Percentiles rank a stretch among this genome's conserved stretches.
Conservation (phyloP, 1,139 yeast genomes). For the Pichia inconspicua region DNA sequence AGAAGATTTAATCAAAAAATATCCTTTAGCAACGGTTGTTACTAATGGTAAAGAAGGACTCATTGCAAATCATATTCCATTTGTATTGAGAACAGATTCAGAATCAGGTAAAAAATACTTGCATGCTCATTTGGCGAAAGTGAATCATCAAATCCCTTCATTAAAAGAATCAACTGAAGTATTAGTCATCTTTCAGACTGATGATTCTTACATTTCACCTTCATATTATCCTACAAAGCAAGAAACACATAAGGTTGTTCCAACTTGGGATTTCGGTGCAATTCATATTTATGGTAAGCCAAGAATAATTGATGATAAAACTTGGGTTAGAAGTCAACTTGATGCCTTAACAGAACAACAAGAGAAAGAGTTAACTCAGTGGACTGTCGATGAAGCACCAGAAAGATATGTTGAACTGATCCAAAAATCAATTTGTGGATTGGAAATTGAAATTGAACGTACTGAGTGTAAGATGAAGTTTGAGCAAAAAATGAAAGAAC, state of each 20-base stretch:
- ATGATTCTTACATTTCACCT: constrained; percentile 52
- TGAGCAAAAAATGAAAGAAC: constrained; percentile 42
- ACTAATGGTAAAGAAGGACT: constrained; percentile 35
- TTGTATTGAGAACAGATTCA: constrained; percentile 31
- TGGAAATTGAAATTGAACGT: constrained; percentile 45
- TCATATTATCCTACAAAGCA: constrained; percentile 52
- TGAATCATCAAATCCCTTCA: constrained; percentile 45
- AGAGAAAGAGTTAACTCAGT: constrained; percentile 39
- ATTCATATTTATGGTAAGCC: constrained; percentile 55
- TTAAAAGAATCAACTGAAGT: constrained; percentile 34
- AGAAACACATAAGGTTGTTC: constrained; percentile 56
- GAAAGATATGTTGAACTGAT: constrained; percentile 37
- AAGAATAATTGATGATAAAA: constrained; percentile 38
- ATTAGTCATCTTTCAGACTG: constrained; percentile 48
- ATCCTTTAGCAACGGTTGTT: constrained; percentile 48
- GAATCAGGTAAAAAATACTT: constrained; percentile 34
- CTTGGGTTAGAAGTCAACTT: constrained; percentile 43
- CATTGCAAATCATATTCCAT: constrained; percentile 56
- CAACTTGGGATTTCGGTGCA: constrained; percentile 66
- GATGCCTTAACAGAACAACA: constrained; percentile 40
- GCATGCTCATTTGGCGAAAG: constrained; percentile 51
- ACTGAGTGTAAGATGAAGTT: constrained; percentile 54
- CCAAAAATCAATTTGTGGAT: constrained; percentile 53
- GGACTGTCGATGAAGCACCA: constrained; percentile 59
- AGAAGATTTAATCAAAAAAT: constrained; percentile 35